Evolutionary conservation across 2,329 filamentous ascomycete species (phyloP).

Genomic region (Aspergillus uvarum): DNA sequence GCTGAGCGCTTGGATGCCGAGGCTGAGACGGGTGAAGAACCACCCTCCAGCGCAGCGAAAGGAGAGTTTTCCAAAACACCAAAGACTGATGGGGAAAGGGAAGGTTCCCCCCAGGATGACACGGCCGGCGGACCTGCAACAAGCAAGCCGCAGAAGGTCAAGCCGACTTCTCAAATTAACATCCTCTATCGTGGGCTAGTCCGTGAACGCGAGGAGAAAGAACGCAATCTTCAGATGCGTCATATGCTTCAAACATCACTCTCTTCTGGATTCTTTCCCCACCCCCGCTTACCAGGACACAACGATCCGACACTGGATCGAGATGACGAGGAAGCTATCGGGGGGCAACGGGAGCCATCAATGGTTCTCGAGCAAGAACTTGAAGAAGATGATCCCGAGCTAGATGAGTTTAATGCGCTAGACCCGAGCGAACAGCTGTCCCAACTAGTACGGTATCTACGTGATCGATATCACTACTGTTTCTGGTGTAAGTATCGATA

Average conservation of each 20-base stretch:
- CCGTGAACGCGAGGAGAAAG: constrained; percentile 64
- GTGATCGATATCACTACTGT: constrained; percentile 75
- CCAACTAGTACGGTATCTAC: constrained; percentile 66
- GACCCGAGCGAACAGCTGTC: constrained; percentile 65
- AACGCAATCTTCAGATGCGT: constrained; percentile 34
- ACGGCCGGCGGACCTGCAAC: not conserved
- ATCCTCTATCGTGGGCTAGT: constrained; percentile 78
- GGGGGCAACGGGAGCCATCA: constrained; percentile 51
- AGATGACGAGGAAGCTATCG: constrained; percentile 70
- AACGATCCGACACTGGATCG: constrained; percentile 68
- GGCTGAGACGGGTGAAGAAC: constrained; percentile 26
- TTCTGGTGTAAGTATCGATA: constrained; percentile 95
- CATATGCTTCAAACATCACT: constrained; percentile 35
- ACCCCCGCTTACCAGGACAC: constrained; percentile 59
- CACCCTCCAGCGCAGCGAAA: constrained; percentile 10
- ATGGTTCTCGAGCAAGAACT: constrained; percentile 53
- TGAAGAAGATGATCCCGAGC: constrained; percentile 72
- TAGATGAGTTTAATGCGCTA: constrained; percentile 75
- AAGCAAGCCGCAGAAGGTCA: constrained; percentile 26
- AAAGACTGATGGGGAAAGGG: constrained; percentile 14
- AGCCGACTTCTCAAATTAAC: constrained; percentile 66
- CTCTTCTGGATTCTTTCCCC: constrained; percentile 37
- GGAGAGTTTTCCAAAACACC: constrained; percentile 12
- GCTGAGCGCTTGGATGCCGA: constrained; percentile 73
- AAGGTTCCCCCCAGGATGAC: constrained; percentile 10